Evolutionary conservation across 2,329 filamentous ascomycete species (phyloP).

Genomic region (Eutypella sp.): DNA sequence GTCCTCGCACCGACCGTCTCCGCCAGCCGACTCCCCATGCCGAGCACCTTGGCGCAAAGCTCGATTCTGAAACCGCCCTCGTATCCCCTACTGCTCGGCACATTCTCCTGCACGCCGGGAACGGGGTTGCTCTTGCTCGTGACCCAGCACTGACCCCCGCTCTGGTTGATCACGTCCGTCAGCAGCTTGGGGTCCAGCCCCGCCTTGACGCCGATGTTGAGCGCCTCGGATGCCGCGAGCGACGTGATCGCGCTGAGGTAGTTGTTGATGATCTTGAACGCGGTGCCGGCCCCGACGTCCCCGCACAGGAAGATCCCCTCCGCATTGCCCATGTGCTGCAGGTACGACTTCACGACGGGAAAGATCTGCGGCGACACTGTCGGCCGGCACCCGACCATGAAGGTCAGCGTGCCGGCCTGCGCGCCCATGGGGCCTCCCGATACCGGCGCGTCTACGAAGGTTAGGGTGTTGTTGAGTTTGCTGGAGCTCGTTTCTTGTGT

Average conservation of each 20-base stretch:
- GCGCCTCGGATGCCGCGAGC: constrained; percentile 35
- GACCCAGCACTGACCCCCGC: constrained; percentile 47
- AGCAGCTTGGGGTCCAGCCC: constrained; percentile 40
- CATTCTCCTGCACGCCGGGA: constrained; percentile 24
- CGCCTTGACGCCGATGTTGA: constrained; percentile 33
- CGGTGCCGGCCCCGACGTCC: constrained; percentile 56
- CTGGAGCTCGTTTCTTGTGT: constrained; percentile 36
- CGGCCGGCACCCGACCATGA: constrained; percentile 29
- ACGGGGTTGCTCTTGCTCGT: constrained; percentile 28
- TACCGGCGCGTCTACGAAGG: constrained; percentile 32
- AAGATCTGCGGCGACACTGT: constrained; percentile 44
- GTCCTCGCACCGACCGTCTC: constrained; percentile 24
- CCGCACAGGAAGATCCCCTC: constrained; percentile 57
- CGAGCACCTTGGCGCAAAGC: constrained; percentile 25
- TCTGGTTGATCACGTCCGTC: constrained; percentile 64
- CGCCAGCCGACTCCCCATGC: constrained; percentile 23
- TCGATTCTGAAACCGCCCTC: constrained; percentile 28
- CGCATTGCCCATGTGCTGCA: constrained; percentile 51
- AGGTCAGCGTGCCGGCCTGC: constrained; percentile 27
- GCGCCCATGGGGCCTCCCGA: constrained; percentile 32
- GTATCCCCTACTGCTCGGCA: constrained; percentile 25
- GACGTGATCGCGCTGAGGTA: constrained; percentile 69
- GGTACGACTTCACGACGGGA: constrained; percentile 48
- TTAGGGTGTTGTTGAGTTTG: constrained; percentile 25
- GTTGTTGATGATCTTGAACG: constrained; percentile 70